Percentiles rank a stretch among this genome's conserved stretches.
phyloP scores from a whole-genome alignment of 2,329 filamentous ascomycete species.

The Colletotrichum cereale region DNA sequence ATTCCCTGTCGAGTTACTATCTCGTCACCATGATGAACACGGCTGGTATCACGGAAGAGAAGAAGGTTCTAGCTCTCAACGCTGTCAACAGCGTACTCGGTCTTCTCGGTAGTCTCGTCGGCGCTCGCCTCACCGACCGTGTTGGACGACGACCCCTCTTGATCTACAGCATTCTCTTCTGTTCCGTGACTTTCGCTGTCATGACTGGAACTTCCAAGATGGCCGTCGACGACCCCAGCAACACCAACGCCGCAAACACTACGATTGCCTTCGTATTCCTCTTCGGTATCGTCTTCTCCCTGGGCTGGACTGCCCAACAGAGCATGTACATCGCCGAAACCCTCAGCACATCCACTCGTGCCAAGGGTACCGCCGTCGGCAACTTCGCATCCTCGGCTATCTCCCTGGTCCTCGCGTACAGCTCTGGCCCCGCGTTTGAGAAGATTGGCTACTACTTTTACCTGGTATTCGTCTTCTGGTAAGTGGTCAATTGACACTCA shows the following conservation, averaged over 20 bases:
- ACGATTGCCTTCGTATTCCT: constrained; percentile 66
- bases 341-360: constrained; percentile 58
- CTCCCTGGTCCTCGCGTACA: constrained; percentile 58
- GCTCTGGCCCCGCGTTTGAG: constrained; percentile 57
- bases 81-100: constrained; percentile 67
- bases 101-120: constrained; percentile 63
- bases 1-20: constrained; percentile 64
- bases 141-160: constrained; percentile 68
- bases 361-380: constrained; percentile 59
- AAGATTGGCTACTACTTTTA: constrained; percentile 60
- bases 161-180: constrained; percentile 60
- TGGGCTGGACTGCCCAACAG: constrained; percentile 65
- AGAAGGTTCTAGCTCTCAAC: constrained; percentile 64
- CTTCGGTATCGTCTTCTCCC: constrained; percentile 64
- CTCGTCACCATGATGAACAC: constrained; percentile 65
- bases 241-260: constrained; percentile 55
- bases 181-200: constrained; percentile 60
- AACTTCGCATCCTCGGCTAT: constrained; percentile 56
- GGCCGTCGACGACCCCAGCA: constrained; percentile 52
- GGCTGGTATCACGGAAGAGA: constrained; percentile 63
- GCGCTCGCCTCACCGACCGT: constrained; percentile 67
- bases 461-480: constrained; percentile 60
- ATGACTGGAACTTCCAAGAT: constrained; percentile 63
- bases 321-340: constrained; percentile 64
- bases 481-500: not conserved